These are phyloP conservation scores for Aspergillus ostianus DNA, from an alignment of 495 filamentous ascomycete genomes.

Conservation along the genomic window DNA sequence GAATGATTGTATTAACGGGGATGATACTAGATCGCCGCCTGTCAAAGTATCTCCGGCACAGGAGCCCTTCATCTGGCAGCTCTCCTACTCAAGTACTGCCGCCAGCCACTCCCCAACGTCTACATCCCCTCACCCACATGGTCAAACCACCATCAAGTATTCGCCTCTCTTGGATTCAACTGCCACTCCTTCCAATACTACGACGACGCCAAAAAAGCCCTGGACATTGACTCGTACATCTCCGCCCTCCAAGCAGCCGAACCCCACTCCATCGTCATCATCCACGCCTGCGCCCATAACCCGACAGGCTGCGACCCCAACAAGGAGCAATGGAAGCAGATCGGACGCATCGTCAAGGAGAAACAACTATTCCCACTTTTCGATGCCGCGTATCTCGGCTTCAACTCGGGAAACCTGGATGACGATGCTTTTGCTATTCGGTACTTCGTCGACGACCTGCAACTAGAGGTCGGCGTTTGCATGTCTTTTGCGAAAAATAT, in stretches of 20 bases:
- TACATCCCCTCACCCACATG: constrained; percentile 37
- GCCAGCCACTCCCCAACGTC: constrained; percentile 21
- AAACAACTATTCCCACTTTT: constrained; percentile 40
- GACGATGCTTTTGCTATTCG: constrained; percentile 45
- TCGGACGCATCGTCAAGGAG: constrained; percentile 31
- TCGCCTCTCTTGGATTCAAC: constrained; percentile 30
- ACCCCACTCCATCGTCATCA: constrained; percentile 31
- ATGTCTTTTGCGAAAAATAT: constrained; percentile 49
- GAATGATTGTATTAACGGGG: constrained; percentile 8
- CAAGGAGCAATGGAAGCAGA: constrained; percentile 40
- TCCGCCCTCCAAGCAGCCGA: constrained; percentile 20
- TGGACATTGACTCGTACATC: constrained; percentile 26
- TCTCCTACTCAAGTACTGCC: constrained; percentile 59
- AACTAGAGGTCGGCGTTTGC: constrained; percentile 31
- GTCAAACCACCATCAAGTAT: constrained; percentile 42
- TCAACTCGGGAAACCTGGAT: constrained; percentile 40
- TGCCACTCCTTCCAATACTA: constrained; percentile 30
- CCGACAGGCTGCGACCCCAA: constrained; percentile 45
- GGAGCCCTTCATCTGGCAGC: constrained; percentile 80
- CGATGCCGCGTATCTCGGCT: constrained; percentile 46
- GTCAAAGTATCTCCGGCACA: constrained; percentile 80
- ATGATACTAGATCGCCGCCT: constrained; percentile 24
- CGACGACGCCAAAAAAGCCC: constrained; percentile 12
- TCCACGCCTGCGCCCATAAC: constrained; percentile 49
- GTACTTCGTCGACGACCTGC: constrained; percentile 30